These are phyloP conservation scores for Termitomyces sp. DNA, from an alignment of 1,284 basidiomycete genomes.

Conservation along the genomic window DNA sequence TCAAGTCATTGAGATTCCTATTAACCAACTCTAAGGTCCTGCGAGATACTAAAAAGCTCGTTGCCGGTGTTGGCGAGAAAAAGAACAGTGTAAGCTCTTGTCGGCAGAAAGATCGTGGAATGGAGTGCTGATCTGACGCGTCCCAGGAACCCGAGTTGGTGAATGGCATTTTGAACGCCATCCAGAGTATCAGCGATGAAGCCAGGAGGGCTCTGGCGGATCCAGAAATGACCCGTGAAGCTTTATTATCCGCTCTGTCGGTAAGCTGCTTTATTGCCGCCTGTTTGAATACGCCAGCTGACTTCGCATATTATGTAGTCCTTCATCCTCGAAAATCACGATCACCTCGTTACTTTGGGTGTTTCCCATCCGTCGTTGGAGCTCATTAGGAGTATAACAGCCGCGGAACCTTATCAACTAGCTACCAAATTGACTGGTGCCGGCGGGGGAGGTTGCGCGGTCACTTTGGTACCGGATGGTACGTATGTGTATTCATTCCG, in stretches of 20 bases:
- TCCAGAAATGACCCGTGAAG: slow-evolving; percentile 60
- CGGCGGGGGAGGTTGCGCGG: slow-evolving; percentile 97
- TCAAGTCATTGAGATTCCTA: slow-evolving; percentile 67
- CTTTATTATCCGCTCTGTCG: slow-evolving; percentile 55
- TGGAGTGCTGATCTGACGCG: slow-evolving; percentile 8
- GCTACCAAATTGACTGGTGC: slow-evolving; percentile 98
- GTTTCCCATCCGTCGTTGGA: slow-evolving; percentile 92
- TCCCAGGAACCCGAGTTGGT: slow-evolving; percentile 75
- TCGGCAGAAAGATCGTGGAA: slow-evolving; percentile 5
- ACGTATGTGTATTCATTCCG: slow-evolving; percentile 22
- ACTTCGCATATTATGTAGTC: slow-evolving; percentile 36
- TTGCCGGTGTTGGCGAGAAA: slow-evolving; percentile 79
- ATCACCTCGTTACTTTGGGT: slow-evolving; percentile 81
- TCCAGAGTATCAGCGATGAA: slow-evolving; percentile 80
- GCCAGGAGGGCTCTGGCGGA: slow-evolving; percentile 74
- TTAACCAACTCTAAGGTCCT: slow-evolving; percentile 92
- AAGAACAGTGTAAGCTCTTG: slow-evolving; percentile 54
- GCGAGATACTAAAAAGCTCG: slow-evolving; percentile 91
- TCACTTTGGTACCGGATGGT: slow-evolving; percentile 92
- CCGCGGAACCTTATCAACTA: slow-evolving; percentile 59
- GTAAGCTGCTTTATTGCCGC: slow-evolving; percentile 36
- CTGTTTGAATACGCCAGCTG: slow-evolving; percentile 7
- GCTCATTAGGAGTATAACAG: slow-evolving; percentile 70
- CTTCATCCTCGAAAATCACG: slow-evolving; percentile 87
- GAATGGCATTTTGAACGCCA: slow-evolving; percentile 66